Conservation (phyloP, 2,329 filamentous ascomycete species). For the Cadophora luteo-olivacea region DNA sequence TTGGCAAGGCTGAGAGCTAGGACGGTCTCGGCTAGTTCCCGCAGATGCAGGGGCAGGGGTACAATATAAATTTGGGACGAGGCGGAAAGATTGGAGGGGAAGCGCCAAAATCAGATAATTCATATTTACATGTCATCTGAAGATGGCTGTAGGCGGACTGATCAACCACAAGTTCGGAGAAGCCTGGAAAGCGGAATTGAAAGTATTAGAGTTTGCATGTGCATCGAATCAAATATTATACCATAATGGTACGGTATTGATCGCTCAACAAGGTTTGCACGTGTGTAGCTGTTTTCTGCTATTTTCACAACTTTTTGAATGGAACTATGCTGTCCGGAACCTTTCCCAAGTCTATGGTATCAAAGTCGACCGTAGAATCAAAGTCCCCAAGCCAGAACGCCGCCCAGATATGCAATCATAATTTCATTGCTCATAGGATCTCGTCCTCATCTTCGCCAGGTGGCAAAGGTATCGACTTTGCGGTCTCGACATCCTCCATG, state of each 20-base stretch:
- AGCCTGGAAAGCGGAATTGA: no score
- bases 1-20: conserved; percentile 35
- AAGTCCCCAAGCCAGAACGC: conserved; percentile 32
- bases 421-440: conserved; percentile 34
- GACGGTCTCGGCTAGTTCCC: conserved; percentile 27
- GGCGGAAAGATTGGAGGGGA: neutral
- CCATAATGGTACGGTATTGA: no score
- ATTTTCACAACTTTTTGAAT: neutral
- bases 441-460: conserved; percentile 36
- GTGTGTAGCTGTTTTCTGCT: no score
- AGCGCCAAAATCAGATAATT: no score
- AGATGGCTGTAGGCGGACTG: no score
- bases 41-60: conserved; percentile 23
- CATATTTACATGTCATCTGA: no score
- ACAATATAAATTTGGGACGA: conserved; percentile 7
- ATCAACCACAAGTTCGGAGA: no score
- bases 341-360: conserved; percentile 34
- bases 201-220: no score
- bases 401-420: conserved; percentile 30
- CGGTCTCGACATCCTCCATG: conserved; percentile 21
- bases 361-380: conserved; percentile 17
- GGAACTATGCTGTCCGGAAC: neutral
- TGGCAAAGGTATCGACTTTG: conserved; percentile 17
- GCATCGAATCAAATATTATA: no score
- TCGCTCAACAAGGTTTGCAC: no score